Evolutionary conservation across 140 eudicot species (phyloP).

Genomic region (Stevia rebaudiana): DNA sequence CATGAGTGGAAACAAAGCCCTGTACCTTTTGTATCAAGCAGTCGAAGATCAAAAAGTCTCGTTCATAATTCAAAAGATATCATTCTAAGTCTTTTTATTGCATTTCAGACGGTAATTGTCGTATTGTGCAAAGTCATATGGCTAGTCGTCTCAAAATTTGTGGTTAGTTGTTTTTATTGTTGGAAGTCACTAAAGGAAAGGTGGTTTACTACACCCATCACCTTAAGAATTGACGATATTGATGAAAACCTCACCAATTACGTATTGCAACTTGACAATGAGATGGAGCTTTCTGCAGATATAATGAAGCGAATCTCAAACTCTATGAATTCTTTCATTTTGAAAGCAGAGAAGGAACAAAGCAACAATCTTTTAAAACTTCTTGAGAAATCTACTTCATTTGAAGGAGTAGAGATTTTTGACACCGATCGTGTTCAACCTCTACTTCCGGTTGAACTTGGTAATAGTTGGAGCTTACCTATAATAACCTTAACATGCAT

Average conservation of each 20-base stretch:
- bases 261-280: constrained; percentile 25
- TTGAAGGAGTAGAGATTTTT: constrained; percentile 26
- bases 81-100: constrained; percentile 1
- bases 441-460: constrained; percentile 1
- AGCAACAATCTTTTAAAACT: constrained; percentile 6
- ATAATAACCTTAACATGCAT: constrained; percentile 22
- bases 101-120: constrained; percentile 2
- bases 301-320: constrained; percentile 17
- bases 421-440: constrained; percentile 12
- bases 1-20: constrained; percentile 4
- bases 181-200: neutral
- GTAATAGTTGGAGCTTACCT: constrained; percentile 27
- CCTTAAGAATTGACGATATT: neutral
- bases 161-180: neutral
- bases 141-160: neutral
- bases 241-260: constrained; percentile 9
- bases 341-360: constrained; percentile 18
- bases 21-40: neutral
- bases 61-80: neutral
- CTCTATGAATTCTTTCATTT: constrained; percentile 10
- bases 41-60: constrained; percentile 7
- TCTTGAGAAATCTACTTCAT: constrained; percentile 7
- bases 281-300: constrained; percentile 19
- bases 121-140: constrained; percentile 13
- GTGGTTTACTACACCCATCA: neutral